A percentile compares a stretch with the other conserved stretches of the same genome.
Conservation (phyloP, 257 asterid genomes). For the Salvia splendens region DNA sequence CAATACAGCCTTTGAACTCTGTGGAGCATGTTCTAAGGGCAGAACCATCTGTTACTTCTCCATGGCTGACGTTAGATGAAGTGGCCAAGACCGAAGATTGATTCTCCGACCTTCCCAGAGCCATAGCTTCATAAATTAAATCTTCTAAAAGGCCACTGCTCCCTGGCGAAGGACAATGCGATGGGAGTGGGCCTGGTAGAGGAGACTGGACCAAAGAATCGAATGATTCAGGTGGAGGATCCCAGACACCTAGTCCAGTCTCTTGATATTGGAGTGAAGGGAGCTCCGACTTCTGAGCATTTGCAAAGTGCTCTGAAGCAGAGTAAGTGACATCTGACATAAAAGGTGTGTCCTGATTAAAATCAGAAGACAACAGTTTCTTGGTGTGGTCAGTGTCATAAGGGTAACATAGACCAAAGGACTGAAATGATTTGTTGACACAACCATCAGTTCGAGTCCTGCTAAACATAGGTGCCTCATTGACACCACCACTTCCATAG, state of each 20-base stretch:
- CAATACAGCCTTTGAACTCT: constrained; percentile 41
- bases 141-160: constrained; percentile 72
- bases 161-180: constrained; percentile 53
- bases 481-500: constrained; percentile 34
- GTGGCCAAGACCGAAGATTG: constrained; percentile 41
- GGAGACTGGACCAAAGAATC: constrained; percentile 53
- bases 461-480: constrained; percentile 37
- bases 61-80: constrained; percentile 43
- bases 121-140: constrained; percentile 58
- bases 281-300: constrained; percentile 76
- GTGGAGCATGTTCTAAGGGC: constrained; percentile 39
- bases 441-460: constrained; percentile 36
- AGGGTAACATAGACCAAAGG: constrained; percentile 39
- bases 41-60: constrained; percentile 40
- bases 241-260: constrained; percentile 51
- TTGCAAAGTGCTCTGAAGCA: constrained; percentile 59
- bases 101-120: constrained; percentile 46
- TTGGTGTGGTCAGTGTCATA: constrained; percentile 42
- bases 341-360: constrained; percentile 44
- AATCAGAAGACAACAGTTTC: constrained; percentile 41
- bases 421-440: constrained; percentile 40
- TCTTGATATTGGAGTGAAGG: constrained; percentile 82
- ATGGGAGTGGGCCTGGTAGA: constrained; percentile 38
- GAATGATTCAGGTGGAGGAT: constrained; percentile 47
- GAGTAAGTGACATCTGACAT: constrained; percentile 52